Evolutionary conservation across 805 yeast species (phyloP).

Genomic region (Metschnikowia arizonensis): DNA sequence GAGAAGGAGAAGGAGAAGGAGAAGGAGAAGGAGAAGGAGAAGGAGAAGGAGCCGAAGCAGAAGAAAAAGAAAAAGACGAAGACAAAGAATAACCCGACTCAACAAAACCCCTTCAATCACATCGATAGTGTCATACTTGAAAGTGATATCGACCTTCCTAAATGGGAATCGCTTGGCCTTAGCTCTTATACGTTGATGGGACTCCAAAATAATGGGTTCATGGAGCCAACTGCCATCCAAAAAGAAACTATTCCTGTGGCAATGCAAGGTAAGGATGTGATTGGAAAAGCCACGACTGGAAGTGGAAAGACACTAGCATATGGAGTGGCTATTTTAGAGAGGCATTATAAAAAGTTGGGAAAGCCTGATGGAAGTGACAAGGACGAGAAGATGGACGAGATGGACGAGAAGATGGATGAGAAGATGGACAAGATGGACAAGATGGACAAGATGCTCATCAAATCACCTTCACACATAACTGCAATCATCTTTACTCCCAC

Average conservation of each 20-base stretch:
- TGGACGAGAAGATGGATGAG: no score
- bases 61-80: no score
- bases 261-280: constrained; percentile 68
- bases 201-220: constrained; percentile 53
- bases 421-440: no score
- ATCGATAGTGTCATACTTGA: constrained; percentile 20
- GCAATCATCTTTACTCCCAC: constrained; percentile 93
- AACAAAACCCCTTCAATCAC: no score
- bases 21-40: constrained; percentile 15
- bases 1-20: constrained; percentile 6
- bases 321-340: constrained; percentile 86
- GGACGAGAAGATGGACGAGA: no score
- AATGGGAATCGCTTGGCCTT: constrained; percentile 51
- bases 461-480: constrained; percentile 24
- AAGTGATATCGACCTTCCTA: constrained; percentile 48
- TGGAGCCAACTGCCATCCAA: constrained; percentile 82
- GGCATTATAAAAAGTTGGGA: constrained; percentile 36
- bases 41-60: constrained; percentile 17
- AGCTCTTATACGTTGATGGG: constrained; percentile 61
- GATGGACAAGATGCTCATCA: no score
- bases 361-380: no score
- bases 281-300: constrained; percentile 97
- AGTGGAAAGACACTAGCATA: constrained; percentile 96
- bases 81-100: no score
- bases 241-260: constrained; percentile 69